Percentiles rank a stretch among this genome's conserved stretches.
phyloP scores from a whole-genome alignment of 2,329 filamentous ascomycete genomes.

The Didymella sp. region DNA sequence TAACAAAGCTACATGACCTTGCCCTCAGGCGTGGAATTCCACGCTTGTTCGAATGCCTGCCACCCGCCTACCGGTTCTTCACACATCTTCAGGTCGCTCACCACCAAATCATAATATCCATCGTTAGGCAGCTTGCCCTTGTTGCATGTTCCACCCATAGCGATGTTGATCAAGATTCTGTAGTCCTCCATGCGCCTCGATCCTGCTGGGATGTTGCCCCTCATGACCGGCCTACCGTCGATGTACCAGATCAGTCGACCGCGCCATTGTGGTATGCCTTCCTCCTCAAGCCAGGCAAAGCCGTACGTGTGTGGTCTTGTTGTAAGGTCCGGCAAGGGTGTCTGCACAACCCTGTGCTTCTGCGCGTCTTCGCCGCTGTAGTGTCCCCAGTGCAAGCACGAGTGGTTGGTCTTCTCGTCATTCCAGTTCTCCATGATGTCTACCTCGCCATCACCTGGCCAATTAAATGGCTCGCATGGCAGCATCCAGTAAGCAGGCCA shows the following conservation, averaged over 20 bases:
- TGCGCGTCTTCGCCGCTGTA: conserved; percentile 61
- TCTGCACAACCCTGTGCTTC: conserved; percentile 64
- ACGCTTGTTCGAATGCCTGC: conserved; percentile 62
- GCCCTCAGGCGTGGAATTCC: conserved; percentile 48
- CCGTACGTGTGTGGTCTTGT: conserved; percentile 59
- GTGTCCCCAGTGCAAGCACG: conserved; percentile 66
- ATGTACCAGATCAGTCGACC: conserved; percentile 66
- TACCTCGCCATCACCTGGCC: conserved; percentile 66
- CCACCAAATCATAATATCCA: conserved; percentile 64
- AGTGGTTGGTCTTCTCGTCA: conserved; percentile 62
- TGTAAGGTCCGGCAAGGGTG: conserved; percentile 58
- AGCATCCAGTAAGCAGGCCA: conserved; percentile 70
- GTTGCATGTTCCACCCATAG: conserved; percentile 68
- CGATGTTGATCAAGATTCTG: conserved; percentile 65
- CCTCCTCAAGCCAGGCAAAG: conserved; percentile 63
- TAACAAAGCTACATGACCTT: conserved; percentile 37
- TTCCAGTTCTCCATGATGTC: conserved; percentile 70
- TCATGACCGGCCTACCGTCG: conserved; percentile 65
- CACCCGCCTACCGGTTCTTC: conserved; percentile 64
- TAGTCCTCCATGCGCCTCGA: conserved; percentile 64
- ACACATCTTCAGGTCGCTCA: conserved; percentile 61
- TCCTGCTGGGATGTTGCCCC: conserved; percentile 59
- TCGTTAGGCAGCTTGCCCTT: conserved; percentile 59
- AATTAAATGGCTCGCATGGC: conserved; percentile 63
- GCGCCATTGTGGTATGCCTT: conserved; percentile 51